phyloP scores from a whole-genome alignment of 495 filamentous ascomycete genomes.

The Amorphotheca resinae region DNA sequence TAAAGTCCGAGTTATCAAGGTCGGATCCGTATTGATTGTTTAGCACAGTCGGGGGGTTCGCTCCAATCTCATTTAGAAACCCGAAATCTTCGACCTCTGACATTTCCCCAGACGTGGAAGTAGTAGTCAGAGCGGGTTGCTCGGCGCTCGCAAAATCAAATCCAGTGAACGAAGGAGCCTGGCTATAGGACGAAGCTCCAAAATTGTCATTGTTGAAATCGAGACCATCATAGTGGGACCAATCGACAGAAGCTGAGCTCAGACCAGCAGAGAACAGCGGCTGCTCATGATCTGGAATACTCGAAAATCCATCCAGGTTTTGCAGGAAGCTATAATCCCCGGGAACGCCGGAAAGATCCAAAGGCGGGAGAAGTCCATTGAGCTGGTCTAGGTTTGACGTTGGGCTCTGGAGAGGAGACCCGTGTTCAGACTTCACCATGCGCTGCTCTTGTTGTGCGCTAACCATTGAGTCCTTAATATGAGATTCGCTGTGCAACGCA shows the following conservation, averaged over 20 bases:
- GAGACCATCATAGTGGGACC: constrained; percentile 57
- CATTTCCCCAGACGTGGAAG: constrained; percentile 64
- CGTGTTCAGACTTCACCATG: constrained; percentile 54
- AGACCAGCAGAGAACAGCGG: constrained; percentile 55
- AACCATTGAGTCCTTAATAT: constrained; percentile 28
- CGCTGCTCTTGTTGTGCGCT: constrained; percentile 39
- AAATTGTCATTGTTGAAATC: constrained; percentile 40
- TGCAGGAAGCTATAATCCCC: constrained; percentile 42
- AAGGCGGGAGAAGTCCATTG: constrained; percentile 48
- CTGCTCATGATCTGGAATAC: constrained; percentile 44
- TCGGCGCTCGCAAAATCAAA: constrained; percentile 47
- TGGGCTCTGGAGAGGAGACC: constrained; percentile 51
- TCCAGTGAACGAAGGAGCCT: constrained; percentile 54
- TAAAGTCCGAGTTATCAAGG: constrained; percentile 18
- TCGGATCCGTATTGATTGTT: constrained; percentile 19
- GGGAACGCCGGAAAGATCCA: constrained; percentile 43
- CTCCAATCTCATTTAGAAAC: constrained; percentile 4
- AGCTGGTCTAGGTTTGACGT: constrained; percentile 43
- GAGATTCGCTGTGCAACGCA: constrained; percentile 26
- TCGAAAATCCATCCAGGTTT: constrained; percentile 38
- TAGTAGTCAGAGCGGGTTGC: constrained; percentile 42
- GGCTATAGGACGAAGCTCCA: constrained; percentile 53
- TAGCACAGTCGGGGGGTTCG: constrained; percentile 7
- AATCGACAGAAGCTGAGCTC: constrained; percentile 52
- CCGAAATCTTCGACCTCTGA: constrained; percentile 58